Evolutionary conservation across 495 filamentous ascomycete species (phyloP), one percentile per base, ranked within the genome.

Genomic region (Cryomyces minteri): DNA sequence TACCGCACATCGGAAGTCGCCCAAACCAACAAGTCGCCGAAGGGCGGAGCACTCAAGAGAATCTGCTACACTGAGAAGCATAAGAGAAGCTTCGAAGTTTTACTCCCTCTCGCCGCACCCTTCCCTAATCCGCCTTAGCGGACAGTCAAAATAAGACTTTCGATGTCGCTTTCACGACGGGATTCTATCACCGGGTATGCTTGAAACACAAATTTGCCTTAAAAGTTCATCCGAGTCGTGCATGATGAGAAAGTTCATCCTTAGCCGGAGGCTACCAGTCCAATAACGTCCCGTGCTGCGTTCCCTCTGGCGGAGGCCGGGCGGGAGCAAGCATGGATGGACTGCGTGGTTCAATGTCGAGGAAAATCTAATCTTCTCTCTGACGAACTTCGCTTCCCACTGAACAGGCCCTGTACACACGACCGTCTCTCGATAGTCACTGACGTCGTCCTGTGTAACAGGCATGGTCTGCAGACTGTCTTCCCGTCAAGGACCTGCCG

Each of bases 351-450:
- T 43, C 46, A 12, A 31, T 47, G 51, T 47, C 48, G 51, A 50
- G 14, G 28, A 37, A 37, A 53, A 25, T 2, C 18, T 60, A 77
- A 76, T 77, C 72, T 77, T 77, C 73, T 77, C 73, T 75, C 73
- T 77, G 71, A 76, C 2, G 18, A 25, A 25, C 18, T 25, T 25
- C 18, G 18, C 18, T 25, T 25, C 18, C 18, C 18, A 25, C 18
- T 25, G 18, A 25, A 25, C 18, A 25, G 2, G 18, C 18, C 2
- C 1, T 25, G 2, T 2, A 25, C 18, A 25, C 18, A 25, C 18
- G 18, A 25, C 18, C 18, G 18, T 25, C 18, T 25, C 18, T 25
- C 18, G 18, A 25, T 25, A 25, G 2, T 25, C 2, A 25, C 18
- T 25, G 18, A 25, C 18, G 18, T 25, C 18, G 18, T 25, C 18